A percentile compares a stretch with the other conserved stretches of the same genome.
phyloP scores from a whole-genome alignment of 768 basidiomycete species.

The Kwoniella sp. region DNA sequence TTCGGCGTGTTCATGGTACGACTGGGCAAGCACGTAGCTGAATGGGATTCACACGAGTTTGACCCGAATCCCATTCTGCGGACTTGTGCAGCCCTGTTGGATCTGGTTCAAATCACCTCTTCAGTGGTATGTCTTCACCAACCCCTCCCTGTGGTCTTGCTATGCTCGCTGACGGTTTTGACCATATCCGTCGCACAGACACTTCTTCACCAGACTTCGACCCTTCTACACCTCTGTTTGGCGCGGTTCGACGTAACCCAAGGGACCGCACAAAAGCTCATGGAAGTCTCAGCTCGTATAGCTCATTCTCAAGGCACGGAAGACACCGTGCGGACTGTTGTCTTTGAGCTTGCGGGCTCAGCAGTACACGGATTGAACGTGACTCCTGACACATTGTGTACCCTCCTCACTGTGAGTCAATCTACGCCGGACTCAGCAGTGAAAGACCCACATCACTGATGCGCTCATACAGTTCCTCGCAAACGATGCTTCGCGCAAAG shows the following conservation, averaged over 20 bases:
- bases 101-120: conserved; percentile 3
- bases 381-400: conserved; percentile 22
- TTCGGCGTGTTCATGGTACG: conserved; percentile 36
- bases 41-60: conserved; percentile 36
- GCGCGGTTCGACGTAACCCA: conserved; percentile 31
- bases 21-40: conserved; percentile 40
- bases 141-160: no score
- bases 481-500: conserved; percentile 11
- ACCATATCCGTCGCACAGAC: conserved; percentile 21
- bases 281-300: conserved; percentile 15
- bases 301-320: conserved; percentile 18
- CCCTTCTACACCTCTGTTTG: conserved; percentile 33
- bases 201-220: conserved; percentile 38
- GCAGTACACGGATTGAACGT: conserved; percentile 28
- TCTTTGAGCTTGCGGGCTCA: conserved; percentile 27
- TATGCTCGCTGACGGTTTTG: no score
- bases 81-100: conserved; percentile 20
- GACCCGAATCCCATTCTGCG: conserved; percentile 31
- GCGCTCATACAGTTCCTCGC: conserved; percentile 22
- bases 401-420: conserved; percentile 26
- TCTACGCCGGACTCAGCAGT: background rate
- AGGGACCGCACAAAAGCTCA: conserved; percentile 10
- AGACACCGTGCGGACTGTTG: conserved; percentile 31
- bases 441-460: background rate
- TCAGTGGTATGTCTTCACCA: conserved; percentile 7